Evolutionary conservation across 352 stramenopile species (phyloP).

Genomic region (Phytophthora boehmeriae): DNA sequence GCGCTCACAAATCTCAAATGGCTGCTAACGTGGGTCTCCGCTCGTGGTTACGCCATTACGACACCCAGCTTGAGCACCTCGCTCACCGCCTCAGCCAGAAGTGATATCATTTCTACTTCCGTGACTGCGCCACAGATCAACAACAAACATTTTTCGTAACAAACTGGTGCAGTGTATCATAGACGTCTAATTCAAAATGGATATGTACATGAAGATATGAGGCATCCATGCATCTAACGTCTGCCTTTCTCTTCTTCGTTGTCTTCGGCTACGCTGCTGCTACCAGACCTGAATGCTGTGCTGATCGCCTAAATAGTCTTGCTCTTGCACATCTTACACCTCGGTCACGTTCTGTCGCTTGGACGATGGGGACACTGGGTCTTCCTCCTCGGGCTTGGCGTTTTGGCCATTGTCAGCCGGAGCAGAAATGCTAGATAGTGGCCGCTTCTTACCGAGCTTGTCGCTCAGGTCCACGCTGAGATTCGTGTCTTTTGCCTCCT

Average conservation of each 20-base stretch:
- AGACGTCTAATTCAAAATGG: conserved; percentile 29
- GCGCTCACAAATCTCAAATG: conserved; percentile 88
- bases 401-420: conserved; percentile 6
- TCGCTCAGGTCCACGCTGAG: conserved; percentile 37
- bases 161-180: conserved; percentile 26
- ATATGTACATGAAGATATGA: conserved; percentile 40
- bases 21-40: conserved; percentile 73
- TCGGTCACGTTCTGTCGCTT: conserved; percentile 57
- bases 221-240: conserved; percentile 31
- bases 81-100: conserved; percentile 16
- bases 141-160: conserved; percentile 39
- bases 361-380: conserved; percentile 21
- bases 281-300: conserved; percentile 33
- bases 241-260: conserved; percentile 24
- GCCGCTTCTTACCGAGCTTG: conserved; percentile 69
- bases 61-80: conserved; percentile 7
- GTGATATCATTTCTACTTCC: conserved; percentile 20
- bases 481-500: conserved; percentile 13
- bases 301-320: conserved; percentile 50
- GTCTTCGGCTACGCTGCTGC: conserved; percentile 39
- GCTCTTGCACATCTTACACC: conserved; percentile 32
- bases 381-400: conserved; percentile 13
- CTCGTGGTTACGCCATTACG: conserved; percentile 36
- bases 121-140: conserved; percentile 16
- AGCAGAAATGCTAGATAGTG: conserved; percentile 34